Evolutionary conservation across 2,329 filamentous ascomycete species (phyloP).

Genomic region (Penicillium nordicum): DNA sequence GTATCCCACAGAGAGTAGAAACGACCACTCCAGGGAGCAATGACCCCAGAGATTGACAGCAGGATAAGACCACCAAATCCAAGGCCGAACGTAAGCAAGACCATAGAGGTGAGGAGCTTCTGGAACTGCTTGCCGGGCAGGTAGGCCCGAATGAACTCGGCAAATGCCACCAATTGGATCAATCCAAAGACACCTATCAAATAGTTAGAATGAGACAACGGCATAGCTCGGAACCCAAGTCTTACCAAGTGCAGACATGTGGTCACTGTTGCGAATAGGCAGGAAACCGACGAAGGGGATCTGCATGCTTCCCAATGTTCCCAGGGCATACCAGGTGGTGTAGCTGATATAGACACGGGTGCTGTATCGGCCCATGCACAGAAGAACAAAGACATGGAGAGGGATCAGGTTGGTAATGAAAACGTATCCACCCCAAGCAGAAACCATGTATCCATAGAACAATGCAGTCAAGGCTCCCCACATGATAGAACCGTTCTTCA

Average conservation of each 20-base stretch:
- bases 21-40: slow-evolving; percentile 95
- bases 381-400: slow-evolving; percentile 86
- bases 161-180: slow-evolving; percentile 86
- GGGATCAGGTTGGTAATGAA: slow-evolving; percentile 98
- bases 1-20: slow-evolving; percentile 99
- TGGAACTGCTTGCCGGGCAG: slow-evolving; percentile 92
- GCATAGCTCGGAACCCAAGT: slow-evolving; percentile 7
- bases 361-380: slow-evolving; percentile 97
- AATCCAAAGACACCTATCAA: slow-evolving; percentile 83
- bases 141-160: slow-evolving; percentile 84
- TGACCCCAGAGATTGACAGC: slow-evolving; percentile 81
- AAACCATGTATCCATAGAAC: slow-evolving; percentile 99
- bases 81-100: slow-evolving; percentile 70
- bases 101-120: slow-evolving; percentile 73
- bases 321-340: slow-evolving; percentile 95
- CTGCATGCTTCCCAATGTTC: slow-evolving; percentile 97
- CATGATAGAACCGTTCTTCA: slow-evolving; percentile 93
- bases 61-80: slow-evolving; percentile 72
- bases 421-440: slow-evolving; percentile 98
- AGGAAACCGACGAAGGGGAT: slow-evolving; percentile 98
- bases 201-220: slow-evolving; percentile 19
- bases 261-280: slow-evolving; percentile 93
- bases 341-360: slow-evolving; percentile 92
- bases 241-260: slow-evolving; percentile 92
- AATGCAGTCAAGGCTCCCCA: slow-evolving; percentile 93